Conservation (phyloP, 768 basidiomycete species). For the Serpula lacrymans region DNA sequence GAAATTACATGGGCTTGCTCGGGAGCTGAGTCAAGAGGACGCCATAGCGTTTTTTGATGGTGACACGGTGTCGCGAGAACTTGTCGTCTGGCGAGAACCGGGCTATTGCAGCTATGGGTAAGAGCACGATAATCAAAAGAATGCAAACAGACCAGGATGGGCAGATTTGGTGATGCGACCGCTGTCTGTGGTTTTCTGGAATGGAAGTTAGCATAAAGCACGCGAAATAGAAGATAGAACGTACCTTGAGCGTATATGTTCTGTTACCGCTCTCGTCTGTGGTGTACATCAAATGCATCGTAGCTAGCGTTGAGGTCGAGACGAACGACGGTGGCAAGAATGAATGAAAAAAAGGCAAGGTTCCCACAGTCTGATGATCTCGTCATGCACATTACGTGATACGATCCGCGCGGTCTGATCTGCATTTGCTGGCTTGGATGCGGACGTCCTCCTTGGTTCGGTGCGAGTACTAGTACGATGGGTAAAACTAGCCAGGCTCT, state of each 20-base stretch:
- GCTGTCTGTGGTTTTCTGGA: constrained; percentile 77
- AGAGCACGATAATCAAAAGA: background rate
- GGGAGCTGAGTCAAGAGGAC: constrained; percentile 90
- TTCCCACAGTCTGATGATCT: constrained; percentile 11
- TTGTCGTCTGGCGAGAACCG: constrained; percentile 99
- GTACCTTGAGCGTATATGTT: constrained; percentile 89
- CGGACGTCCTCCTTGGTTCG: background rate
- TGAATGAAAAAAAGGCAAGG: background rate
- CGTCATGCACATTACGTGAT: too few relatives aligned
- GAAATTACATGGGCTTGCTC: constrained; percentile 77
- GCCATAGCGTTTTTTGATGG: constrained; percentile 90
- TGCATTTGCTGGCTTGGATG: too few relatives aligned
- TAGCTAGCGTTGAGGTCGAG: too few relatives aligned
- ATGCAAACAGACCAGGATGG: constrained; percentile 74
- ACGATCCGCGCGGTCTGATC: too few relatives aligned
- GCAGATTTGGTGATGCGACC: constrained; percentile 93
- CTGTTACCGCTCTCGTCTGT: constrained; percentile 74
- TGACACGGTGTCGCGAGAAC: constrained; percentile 96
- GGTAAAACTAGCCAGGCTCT: constrained; percentile 45
- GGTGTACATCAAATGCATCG: constrained; percentile 98
- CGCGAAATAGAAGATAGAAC: constrained; percentile 13
- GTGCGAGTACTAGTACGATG: constrained; percentile 23
- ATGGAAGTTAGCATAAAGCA: constrained; percentile 2
- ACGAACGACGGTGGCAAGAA: too few relatives aligned
- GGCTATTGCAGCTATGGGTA: constrained; percentile 43